Evolutionary conservation across 2,329 filamentous ascomycete genomes (phyloP), one percentile per base, ranked within the genome.

Genomic region (Pseudopithomyces chartarum): DNA sequence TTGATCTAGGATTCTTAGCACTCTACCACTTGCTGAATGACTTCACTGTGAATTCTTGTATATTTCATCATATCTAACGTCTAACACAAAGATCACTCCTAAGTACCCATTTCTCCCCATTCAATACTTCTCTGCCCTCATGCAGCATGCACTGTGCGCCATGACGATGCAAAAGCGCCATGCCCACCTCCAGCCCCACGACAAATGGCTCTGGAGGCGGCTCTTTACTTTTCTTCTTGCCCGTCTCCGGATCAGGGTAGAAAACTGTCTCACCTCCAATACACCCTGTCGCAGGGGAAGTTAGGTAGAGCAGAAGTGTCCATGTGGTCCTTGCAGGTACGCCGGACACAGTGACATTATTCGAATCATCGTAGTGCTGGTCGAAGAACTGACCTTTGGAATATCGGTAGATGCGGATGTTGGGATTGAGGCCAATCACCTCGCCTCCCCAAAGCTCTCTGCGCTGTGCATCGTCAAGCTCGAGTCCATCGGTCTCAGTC

Each of bases 301-400:
- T 95, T 53, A 97, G 83, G 70, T 97, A 98, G 34, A 97, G 84
- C 0, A 97, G 82, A 5, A 97, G 80, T 0, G 94, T 97, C 92
- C 93, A 97, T 0, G 92, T 97, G 5, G 94, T 97, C 67, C 84
- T 87, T 19, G 84, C 88, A 20, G 80, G 79, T 11, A 79, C 66
- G 6, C 69, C 70, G 34, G 75, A 67, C 3, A 95, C 78, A 0
- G 78, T 82, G 23, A 97, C 76, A 53, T 84, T 82, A 71, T 96
- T 96, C 50, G 86, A 90, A 69, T 97, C 93, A 75, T 98, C 94
- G 69, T 97, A 97, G 74, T 97, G 94, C 67, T 91, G 89, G 70
- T 92, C 92, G 73, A 97, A 97, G 73, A 93, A 97, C 72, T 97
- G 92, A 0, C 91, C 91, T 62, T 89, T 85, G 1, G 84, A 85